Conservation (phyloP, 768 basidiomycete genomes). For the Hypsizygus marmoreus region DNA sequence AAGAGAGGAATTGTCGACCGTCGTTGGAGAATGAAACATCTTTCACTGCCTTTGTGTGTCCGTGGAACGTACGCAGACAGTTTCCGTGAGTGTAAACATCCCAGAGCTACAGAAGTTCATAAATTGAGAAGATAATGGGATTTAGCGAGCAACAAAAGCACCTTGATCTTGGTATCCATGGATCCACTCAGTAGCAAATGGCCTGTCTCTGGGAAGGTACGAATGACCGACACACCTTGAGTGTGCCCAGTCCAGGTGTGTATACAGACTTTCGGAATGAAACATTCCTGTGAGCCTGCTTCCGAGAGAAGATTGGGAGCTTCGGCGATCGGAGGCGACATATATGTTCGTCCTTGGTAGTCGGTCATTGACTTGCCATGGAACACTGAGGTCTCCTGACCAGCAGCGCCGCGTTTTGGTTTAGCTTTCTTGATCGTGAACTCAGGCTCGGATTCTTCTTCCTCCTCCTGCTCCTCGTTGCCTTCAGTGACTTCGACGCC, state of each 20-base stretch:
- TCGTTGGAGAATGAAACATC: constrained; percentile 96
- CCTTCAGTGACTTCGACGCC: constrained; percentile 62
- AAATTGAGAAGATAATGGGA: constrained; percentile 10
- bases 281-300: constrained; percentile 83
- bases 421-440: constrained; percentile 70
- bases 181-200: constrained; percentile 93
- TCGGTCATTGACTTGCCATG: constrained; percentile 97
- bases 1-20: constrained; percentile 86
- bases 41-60: constrained; percentile 95
- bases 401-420: constrained; percentile 75
- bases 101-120: constrained; percentile 74
- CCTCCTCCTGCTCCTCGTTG: constrained; percentile 62
- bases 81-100: constrained; percentile 97
- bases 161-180: constrained; percentile 99
- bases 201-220: constrained; percentile 89
- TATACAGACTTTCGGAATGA: constrained; percentile 92
- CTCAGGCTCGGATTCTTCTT: constrained; percentile 63
- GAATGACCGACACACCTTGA: constrained; percentile 91
- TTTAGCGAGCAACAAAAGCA: constrained; percentile 27
- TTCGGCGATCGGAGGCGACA: constrained; percentile 88
- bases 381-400: constrained; percentile 93
- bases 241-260: constrained; percentile 99
- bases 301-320: constrained; percentile 83
- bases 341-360: constrained; percentile 98
- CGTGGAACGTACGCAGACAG: constrained; percentile 95